Conservation (phyloP, 352 stramenopile genomes). For the Lagenidium sp. region DNA sequence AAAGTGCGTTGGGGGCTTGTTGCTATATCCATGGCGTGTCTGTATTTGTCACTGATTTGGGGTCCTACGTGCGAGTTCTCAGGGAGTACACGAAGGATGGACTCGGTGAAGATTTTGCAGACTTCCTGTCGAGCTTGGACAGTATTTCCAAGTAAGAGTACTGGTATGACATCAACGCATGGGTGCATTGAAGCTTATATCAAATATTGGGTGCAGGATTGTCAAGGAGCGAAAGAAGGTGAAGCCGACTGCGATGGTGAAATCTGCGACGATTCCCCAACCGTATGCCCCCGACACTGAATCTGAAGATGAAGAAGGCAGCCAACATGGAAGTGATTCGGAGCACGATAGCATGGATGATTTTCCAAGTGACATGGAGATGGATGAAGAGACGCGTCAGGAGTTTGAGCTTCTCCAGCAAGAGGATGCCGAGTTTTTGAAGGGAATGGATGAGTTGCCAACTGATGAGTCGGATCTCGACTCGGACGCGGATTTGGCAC, state of each 20-base stretch:
- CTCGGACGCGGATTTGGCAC: slow-evolving; percentile 47
- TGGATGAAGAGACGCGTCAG: slow-evolving; percentile 71
- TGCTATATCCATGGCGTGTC: too few species aligned
- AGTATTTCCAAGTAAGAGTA: slow-evolving; percentile 62
- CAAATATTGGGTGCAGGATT: slow-evolving; percentile 21
- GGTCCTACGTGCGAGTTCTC: slow-evolving; percentile 7
- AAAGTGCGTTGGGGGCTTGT: slow-evolving; percentile 23
- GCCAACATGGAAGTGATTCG: slow-evolving; percentile 2
- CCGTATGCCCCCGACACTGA: neutral
- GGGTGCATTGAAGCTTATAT: too few species aligned
- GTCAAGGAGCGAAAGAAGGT: slow-evolving; percentile 43
- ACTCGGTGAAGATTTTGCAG: slow-evolving; percentile 71
- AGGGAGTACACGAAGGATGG: slow-evolving; percentile 78
- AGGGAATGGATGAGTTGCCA: slow-evolving; percentile 76
- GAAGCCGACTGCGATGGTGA: slow-evolving; percentile 1
- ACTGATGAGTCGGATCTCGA: slow-evolving; percentile 77
- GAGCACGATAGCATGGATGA: slow-evolving; percentile 13
- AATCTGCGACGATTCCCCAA: neutral
- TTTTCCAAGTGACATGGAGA: slow-evolving; percentile 37
- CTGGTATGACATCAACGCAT: too few species aligned
- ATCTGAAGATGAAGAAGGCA: slow-evolving; percentile 7
- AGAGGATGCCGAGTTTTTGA: slow-evolving; percentile 77
- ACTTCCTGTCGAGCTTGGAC: slow-evolving; percentile 65
- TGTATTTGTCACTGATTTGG: neutral
- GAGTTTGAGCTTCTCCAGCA: slow-evolving; percentile 70